A percentile compares a stretch with the other conserved stretches of the same genome.
Evolutionary conservation across 1,284 basidiomycete species (phyloP).

Genomic region (Anthracocystis panici-leucophaei): DNA sequence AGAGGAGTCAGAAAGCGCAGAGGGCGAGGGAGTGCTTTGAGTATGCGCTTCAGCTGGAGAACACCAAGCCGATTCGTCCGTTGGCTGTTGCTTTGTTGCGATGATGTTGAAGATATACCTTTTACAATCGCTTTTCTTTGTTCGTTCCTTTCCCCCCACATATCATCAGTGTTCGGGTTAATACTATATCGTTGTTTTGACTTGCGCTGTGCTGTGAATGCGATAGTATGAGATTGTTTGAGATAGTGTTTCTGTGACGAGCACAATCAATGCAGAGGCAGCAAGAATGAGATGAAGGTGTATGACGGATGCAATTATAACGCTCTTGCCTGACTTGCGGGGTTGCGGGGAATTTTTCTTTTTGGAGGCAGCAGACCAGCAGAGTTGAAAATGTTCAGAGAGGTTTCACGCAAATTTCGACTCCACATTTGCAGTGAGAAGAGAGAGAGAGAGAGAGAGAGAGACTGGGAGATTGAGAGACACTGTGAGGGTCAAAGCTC

Average conservation of each 20-base stretch:
- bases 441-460: background rate
- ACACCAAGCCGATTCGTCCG: constrained; percentile 50
- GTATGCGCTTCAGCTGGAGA: constrained; percentile 63
- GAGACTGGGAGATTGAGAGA: background rate
- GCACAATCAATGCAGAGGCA: background rate
- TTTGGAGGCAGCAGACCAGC: constrained; percentile 1
- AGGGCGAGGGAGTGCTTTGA: constrained; percentile 58
- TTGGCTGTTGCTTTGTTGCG: constrained; percentile 34
- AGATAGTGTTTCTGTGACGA: too few species aligned
- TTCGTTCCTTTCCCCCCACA: background rate
- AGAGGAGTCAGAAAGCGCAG: constrained; percentile 39
- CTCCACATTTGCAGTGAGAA: background rate
- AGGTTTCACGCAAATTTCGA: background rate
- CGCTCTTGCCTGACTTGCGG: background rate
- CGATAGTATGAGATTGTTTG: too few species aligned
- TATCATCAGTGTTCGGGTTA: too few species aligned
- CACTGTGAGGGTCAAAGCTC: too few species aligned
- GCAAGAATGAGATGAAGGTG: background rate
- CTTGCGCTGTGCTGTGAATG: too few species aligned
- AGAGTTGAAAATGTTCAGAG: background rate
- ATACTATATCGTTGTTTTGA: too few species aligned
- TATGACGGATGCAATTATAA: too few species aligned
- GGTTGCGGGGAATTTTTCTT: background rate
- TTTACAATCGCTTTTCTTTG: background rate
- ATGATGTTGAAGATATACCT: constrained; percentile 8